phyloP scores from a whole-genome alignment of 345 rosid genomes.

The Ceriops zippeliana region DNA sequence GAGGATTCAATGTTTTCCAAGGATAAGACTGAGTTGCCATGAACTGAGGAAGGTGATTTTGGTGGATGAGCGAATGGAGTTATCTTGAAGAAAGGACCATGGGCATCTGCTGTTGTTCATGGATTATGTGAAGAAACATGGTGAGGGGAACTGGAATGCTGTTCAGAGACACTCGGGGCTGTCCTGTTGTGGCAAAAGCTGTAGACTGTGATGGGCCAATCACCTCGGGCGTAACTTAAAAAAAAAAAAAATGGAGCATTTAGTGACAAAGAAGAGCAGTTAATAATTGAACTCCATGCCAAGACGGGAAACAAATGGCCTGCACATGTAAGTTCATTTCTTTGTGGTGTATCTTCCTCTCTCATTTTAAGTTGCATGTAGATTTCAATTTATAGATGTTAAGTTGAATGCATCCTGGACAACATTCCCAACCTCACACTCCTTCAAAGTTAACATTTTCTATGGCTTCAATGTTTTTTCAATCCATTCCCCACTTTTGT shows the following conservation, averaged over 20 bases:
- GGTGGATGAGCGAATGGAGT: constrained; percentile 44
- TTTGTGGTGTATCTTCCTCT: neutral
- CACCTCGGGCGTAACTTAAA: constrained; percentile 94
- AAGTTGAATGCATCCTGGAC: neutral
- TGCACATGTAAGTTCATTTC: constrained; percentile 64
- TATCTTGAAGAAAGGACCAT: constrained; percentile 89
- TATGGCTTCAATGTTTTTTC: no score
- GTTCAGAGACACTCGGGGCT: constrained; percentile 87
- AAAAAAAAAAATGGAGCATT: constrained; percentile 70
- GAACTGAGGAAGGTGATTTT: constrained; percentile 39
- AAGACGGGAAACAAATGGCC: constrained; percentile 99
- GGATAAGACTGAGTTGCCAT: constrained; percentile 54
- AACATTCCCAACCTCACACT: neutral
- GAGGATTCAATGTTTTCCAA: constrained; percentile 53
- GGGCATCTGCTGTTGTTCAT: constrained; percentile 70
- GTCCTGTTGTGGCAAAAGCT: constrained; percentile 95
- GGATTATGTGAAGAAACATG: constrained; percentile 89
- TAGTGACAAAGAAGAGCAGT: constrained; percentile 82
- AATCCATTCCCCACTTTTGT: no score
- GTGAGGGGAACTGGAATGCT: constrained; percentile 97
- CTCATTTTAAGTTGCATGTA: neutral
- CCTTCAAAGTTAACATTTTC: neutral
- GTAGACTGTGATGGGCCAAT: constrained; percentile 96
- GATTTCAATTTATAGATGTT: neutral
- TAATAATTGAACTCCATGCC: constrained; percentile 84